A percentile compares a stretch with the other conserved stretches of the same genome.
These are phyloP conservation scores for Heliamphora pulchella DNA, from an alignment of 179 eudicot genomes.

Conservation along the genomic window DNA sequence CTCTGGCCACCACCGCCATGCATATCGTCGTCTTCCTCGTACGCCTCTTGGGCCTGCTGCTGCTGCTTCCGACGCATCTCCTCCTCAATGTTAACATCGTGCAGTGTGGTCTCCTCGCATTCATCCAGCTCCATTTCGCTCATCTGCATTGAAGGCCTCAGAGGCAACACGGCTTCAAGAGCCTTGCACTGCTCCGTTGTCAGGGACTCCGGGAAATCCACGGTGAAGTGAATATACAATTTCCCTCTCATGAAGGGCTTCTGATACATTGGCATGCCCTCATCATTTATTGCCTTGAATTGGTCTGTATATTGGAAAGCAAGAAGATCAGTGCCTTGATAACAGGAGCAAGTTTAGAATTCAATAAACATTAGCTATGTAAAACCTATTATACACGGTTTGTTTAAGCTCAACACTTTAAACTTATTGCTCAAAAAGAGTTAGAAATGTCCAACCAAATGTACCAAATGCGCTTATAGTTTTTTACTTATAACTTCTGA, in stretches of 20 bases:
- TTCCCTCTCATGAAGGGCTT: conserved; percentile 51
- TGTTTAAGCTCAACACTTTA: too few relatives aligned
- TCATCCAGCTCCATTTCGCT: conserved; percentile 53
- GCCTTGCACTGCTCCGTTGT: conserved; percentile 39
- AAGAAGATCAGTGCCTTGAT: neutral
- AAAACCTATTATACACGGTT: too few relatives aligned
- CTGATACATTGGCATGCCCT: conserved; percentile 56
- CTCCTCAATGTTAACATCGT: conserved; percentile 51
- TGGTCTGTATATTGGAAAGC: conserved; percentile 24
- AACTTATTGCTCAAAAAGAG: too few relatives aligned
- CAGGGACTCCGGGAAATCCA: conserved; percentile 44
- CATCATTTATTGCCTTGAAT: conserved; percentile 50
- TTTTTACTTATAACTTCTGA: too few relatives aligned
- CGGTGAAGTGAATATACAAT: conserved; percentile 41
- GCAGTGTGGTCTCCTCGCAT: conserved; percentile 55
- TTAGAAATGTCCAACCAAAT: too few relatives aligned
- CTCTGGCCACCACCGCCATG: conserved; percentile 49
- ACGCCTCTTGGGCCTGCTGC: conserved; percentile 47
- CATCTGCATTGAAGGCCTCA: conserved; percentile 29
- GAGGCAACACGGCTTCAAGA: conserved; percentile 39
- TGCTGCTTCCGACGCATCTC: conserved; percentile 51
- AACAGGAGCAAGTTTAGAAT: neutral
- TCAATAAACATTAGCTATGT: neutral
- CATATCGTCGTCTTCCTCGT: conserved; percentile 54
- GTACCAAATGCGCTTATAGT: too few relatives aligned